Evolutionary conservation across 2,329 filamentous ascomycete species (phyloP).

Genomic region (Penicillium decumbens): DNA sequence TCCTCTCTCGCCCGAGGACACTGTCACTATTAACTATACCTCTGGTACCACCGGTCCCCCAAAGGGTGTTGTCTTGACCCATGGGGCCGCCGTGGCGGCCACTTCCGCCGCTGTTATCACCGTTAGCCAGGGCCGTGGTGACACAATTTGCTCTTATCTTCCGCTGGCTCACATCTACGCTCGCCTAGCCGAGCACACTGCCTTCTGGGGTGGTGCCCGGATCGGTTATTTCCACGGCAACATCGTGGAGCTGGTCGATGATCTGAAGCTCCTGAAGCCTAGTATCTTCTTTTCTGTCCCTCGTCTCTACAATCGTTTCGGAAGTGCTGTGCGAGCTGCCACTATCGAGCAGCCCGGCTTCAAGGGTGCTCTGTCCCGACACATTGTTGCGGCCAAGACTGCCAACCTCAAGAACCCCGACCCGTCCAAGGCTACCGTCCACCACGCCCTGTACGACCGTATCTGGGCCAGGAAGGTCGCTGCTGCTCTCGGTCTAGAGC

Average conservation of each 20-base stretch:
- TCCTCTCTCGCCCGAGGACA: slow-evolving; percentile 67
- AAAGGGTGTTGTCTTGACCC: slow-evolving; percentile 67
- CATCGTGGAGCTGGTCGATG: slow-evolving; percentile 78
- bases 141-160: slow-evolving; percentile 77
- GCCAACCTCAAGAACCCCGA: slow-evolving; percentile 67
- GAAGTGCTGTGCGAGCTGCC: slow-evolving; percentile 70
- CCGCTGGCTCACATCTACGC: slow-evolving; percentile 93
- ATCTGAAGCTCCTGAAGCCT: slow-evolving; percentile 80
- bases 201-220: slow-evolving; percentile 64
- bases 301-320: slow-evolving; percentile 86
- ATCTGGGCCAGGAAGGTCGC: slow-evolving; percentile 89
- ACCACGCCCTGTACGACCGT: slow-evolving; percentile 52
- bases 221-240: slow-evolving; percentile 96
- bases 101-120: slow-evolving; percentile 58
- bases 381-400: slow-evolving; percentile 74
- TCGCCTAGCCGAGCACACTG: slow-evolving; percentile 72
- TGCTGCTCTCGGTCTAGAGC: slow-evolving; percentile 75
- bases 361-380: slow-evolving; percentile 73
- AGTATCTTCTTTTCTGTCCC: slow-evolving; percentile 84
- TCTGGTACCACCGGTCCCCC: slow-evolving; percentile 62
- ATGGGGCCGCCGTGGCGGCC: slow-evolving; percentile 73
- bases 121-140: slow-evolving; percentile 50
- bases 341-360: slow-evolving; percentile 76
- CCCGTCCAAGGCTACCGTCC: slow-evolving; percentile 64
- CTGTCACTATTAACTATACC: slow-evolving; percentile 69